These are phyloP conservation scores for Phytophthora fragariae DNA, from an alignment of 352 stramenopile species.

Conservation along the genomic window DNA sequence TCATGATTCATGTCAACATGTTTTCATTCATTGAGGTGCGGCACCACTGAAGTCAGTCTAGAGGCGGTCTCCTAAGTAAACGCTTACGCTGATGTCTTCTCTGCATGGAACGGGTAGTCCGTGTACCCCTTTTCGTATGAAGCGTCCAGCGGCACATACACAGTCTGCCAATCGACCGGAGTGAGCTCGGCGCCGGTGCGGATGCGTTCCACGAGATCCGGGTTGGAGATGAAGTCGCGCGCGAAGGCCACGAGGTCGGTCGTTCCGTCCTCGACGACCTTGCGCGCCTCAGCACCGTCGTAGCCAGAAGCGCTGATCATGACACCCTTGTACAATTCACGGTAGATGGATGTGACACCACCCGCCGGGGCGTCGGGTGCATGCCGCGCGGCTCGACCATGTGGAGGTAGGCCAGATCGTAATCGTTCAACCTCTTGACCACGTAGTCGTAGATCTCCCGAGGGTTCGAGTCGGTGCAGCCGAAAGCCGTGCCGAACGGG, in stretches of 20 bases:
- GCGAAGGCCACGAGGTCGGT: slow-evolving; percentile 66
- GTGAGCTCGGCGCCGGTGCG: slow-evolving; percentile 41
- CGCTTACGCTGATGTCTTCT: slow-evolving; percentile 15
- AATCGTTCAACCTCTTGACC: slow-evolving; percentile 44
- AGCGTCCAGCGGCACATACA: slow-evolving; percentile 39
- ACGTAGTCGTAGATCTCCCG: slow-evolving; percentile 50
- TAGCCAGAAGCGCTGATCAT: slow-evolving; percentile 62
- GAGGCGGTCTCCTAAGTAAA: background rate
- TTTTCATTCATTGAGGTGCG: background rate
- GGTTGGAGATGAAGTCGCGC: slow-evolving; percentile 70
- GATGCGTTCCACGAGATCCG: slow-evolving; percentile 63
- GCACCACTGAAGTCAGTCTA: background rate
- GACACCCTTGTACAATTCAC: slow-evolving; percentile 55
- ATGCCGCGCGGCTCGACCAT: slow-evolving; percentile 53
- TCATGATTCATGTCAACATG: slow-evolving; percentile 3
- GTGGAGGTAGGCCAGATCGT: slow-evolving; percentile 61
- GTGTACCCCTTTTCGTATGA: slow-evolving; percentile 47
- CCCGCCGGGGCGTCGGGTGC: slow-evolving; percentile 40
- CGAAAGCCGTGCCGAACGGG: slow-evolving; percentile 47
- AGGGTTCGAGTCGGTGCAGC: slow-evolving; percentile 51
- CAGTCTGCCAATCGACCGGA: slow-evolving; percentile 39
- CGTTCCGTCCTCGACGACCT: slow-evolving; percentile 44
- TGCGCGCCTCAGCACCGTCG: slow-evolving; percentile 38
- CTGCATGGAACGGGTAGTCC: slow-evolving; percentile 44
- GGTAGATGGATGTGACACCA: slow-evolving; percentile 55